These are phyloP conservation scores for Talaromyces verruculosus DNA, from an alignment of 2,329 filamentous ascomycete genomes.

Conservation along the genomic window DNA sequence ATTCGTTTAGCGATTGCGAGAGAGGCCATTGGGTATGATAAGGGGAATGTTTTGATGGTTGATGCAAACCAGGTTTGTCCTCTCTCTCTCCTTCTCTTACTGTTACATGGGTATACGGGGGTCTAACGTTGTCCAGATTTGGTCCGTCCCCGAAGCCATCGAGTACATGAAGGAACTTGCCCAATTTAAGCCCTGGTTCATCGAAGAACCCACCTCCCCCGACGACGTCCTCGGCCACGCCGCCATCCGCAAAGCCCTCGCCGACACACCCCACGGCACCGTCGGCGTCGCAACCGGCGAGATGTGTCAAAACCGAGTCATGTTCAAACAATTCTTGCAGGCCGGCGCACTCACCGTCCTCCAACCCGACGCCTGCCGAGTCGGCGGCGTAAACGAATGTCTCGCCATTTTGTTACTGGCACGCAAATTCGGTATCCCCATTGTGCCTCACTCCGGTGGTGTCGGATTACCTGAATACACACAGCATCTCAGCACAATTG, in stretches of 20 bases:
- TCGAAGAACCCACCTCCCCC: slow-evolving; percentile 88
- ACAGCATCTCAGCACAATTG: slow-evolving; percentile 86
- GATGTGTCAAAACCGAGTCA: slow-evolving; percentile 92
- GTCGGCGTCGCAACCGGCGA: slow-evolving; percentile 89
- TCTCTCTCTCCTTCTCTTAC: neutral
- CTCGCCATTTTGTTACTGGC: slow-evolving; percentile 87
- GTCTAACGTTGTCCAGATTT: slow-evolving; percentile 52
- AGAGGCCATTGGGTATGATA: slow-evolving; percentile 77
- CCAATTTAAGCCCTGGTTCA: slow-evolving; percentile 82
- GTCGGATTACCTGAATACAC: slow-evolving; percentile 93
- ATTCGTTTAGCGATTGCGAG: slow-evolving; percentile 70
- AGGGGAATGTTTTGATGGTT: slow-evolving; percentile 83
- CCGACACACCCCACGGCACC: slow-evolving; percentile 51
- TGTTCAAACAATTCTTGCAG: slow-evolving; percentile 88
- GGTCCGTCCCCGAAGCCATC: slow-evolving; percentile 87
- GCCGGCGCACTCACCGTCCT: slow-evolving; percentile 80
- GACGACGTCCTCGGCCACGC: slow-evolving; percentile 89
- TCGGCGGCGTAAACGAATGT: slow-evolving; percentile 89
- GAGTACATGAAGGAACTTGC: slow-evolving; percentile 79
- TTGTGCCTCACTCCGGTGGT: slow-evolving; percentile 86
- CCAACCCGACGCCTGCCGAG: slow-evolving; percentile 85
- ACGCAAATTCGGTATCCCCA: slow-evolving; percentile 65
- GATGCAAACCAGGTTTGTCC: slow-evolving; percentile 76
- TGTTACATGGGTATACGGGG: too few relatives aligned
- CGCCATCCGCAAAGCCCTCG: slow-evolving; percentile 76